Conservation (phyloP, 2,329 filamentous ascomycete species). For the Aspergillus phoenicis region DNA sequence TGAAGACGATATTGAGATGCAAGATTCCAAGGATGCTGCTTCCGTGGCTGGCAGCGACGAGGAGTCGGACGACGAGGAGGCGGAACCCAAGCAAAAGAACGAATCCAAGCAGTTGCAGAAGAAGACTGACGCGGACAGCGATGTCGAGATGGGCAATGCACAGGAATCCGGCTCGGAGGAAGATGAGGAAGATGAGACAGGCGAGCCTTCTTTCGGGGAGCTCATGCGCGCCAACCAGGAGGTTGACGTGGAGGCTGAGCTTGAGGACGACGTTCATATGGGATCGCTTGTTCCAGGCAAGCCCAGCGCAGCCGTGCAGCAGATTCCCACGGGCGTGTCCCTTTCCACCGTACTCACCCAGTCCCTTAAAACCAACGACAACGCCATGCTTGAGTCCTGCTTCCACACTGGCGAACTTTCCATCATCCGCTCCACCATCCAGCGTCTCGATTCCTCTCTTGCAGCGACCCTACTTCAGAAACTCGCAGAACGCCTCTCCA, state of each 20-base stretch:
- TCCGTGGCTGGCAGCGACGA: conserved; percentile 30
- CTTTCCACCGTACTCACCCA: conserved; percentile 91
- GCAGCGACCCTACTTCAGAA: conserved; percentile 78
- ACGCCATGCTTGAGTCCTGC: conserved; percentile 86
- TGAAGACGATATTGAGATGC: conserved; percentile 47
- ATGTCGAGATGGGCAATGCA: conserved; percentile 38
- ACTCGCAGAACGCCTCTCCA: conserved; percentile 82
- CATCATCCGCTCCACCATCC: conserved; percentile 84
- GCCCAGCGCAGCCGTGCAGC: conserved; percentile 52
- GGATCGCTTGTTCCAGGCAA: conserved; percentile 51
- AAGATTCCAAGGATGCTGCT: conserved; percentile 41
- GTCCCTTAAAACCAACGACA: conserved; percentile 89
- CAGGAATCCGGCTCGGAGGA: conserved; percentile 36
- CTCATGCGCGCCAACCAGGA: conserved; percentile 71
- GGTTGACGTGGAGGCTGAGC: conserved; percentile 69
- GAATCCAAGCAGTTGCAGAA: conserved; percentile 23
- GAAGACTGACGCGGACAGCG: conserved; percentile 23
- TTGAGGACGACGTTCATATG: conserved; percentile 47
- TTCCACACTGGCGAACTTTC: conserved; percentile 75
- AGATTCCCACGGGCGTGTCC: conserved; percentile 72
- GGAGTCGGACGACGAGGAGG: conserved; percentile 26
- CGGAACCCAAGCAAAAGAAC: conserved; percentile 19
- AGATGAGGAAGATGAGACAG: conserved; percentile 45
- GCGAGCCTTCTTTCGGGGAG: conserved; percentile 81
- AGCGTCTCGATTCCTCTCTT: conserved; percentile 82